Evolutionary conservation across 257 asterid genomes (phyloP), one percentile per base, ranked within the genome.

Genomic region (Solanum pimpinellifolium): DNA sequence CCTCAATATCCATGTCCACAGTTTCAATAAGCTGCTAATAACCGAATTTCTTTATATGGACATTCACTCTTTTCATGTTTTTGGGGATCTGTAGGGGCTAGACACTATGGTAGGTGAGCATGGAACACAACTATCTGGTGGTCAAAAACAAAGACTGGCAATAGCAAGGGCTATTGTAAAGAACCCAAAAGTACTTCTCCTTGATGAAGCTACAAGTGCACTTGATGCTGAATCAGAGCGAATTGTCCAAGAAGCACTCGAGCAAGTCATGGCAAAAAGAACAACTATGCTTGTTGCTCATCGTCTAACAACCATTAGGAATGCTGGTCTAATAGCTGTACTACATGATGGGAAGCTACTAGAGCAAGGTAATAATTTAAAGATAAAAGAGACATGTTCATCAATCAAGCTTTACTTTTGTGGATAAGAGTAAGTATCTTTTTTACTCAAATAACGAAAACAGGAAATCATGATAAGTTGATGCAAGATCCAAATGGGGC

Each of bases 121-220:
- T 16, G 92, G 92, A 77, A 68, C 91, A 84, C 91, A 90, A 75
- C 88, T 90, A 18, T 88, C 92, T 11, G 92, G 92, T 85, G 91
- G 92, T 52, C 92, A 90, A 60, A 90, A 86, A 39, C 92, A 90
- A 70, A 35, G 88, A 56, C 87, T 90, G 33, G 92, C 90, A 66
- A 90, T 90, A 70, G 90, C 91, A 56, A 62, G 92, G 85, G 77
- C 86, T 33, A 88, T 90, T 74, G 42, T 90, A 11, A 90, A 87
- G 83, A 46, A 88, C 49, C 92, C 92, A 1, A 85, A 20, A 66
- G 83, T 90, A 76, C 86, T 88, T 33, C 91, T 90, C 76, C 90
- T 88, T 3, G 92, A 90, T 46, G 91, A 90, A 88, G 87, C 86
- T 60, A 87, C 91, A 4, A 90, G 91, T 75, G 91, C 92, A n/a